These are phyloP conservation scores for Tephrocybe sp. DNA, from an alignment of 768 basidiomycete genomes.

Conservation along the genomic window DNA sequence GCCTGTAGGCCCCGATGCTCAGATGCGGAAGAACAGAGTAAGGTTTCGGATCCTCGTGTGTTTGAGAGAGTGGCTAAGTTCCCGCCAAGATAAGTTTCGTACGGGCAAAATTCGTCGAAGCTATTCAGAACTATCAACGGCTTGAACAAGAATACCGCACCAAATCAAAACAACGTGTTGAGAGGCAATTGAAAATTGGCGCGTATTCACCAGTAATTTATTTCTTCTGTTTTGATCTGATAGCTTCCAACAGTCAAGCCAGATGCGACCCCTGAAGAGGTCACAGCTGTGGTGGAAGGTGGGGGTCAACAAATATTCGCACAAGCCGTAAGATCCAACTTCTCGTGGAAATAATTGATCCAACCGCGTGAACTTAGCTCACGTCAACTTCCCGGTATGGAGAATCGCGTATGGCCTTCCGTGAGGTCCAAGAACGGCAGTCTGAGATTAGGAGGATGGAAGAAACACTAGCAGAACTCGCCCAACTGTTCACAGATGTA, in stretches of 20 bases:
- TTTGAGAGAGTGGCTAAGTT: neutral
- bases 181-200: slow-evolving; percentile 80
- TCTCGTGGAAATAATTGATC: slow-evolving; percentile 3
- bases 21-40: slow-evolving; percentile 40
- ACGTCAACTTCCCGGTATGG: slow-evolving; percentile 79
- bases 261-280: slow-evolving; percentile 78
- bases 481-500: slow-evolving; percentile 85
- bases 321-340: slow-evolving; percentile 49
- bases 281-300: slow-evolving; percentile 67
- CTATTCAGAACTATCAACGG: slow-evolving; percentile 73
- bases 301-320: slow-evolving; percentile 73
- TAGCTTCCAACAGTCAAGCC: slow-evolving; percentile 62
- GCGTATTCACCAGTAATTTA: slow-evolving; percentile 7
- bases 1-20: slow-evolving; percentile 27
- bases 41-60: slow-evolving; percentile 1
- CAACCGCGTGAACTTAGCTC: slow-evolving; percentile 42
- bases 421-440: slow-evolving; percentile 88
- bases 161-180: slow-evolving; percentile 63
- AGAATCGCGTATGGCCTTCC: slow-evolving; percentile 76
- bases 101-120: slow-evolving; percentile 70
- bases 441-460: slow-evolving; percentile 85
- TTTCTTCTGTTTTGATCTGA: neutral
- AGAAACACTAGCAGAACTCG: slow-evolving; percentile 82
- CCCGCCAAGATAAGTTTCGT: slow-evolving; percentile 51
- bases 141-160: slow-evolving; percentile 70